Evolutionary conservation across 192 early-diverging fungal genomes (phyloP), one percentile per base, ranked within the genome.

Genomic region (Mycoemilia scoparia): DNA sequence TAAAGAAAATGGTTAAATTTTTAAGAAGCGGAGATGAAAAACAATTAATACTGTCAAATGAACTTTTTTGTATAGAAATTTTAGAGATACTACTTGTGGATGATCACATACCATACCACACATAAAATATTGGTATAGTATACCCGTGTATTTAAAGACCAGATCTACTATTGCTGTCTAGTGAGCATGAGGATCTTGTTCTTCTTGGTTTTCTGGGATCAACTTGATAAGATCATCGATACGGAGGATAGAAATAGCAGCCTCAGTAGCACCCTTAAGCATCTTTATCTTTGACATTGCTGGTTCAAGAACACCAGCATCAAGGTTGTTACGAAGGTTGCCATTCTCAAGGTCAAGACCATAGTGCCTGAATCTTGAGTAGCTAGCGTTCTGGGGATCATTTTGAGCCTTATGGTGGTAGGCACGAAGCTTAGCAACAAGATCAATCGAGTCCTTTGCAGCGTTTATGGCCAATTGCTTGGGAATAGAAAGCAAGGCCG

Each of bases 381-480:
- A 85, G 9, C 73, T 60, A 22, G 73, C 74, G 42, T 84, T 81
- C 17, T 57, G 45, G 15, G 69, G 46, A 2, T 49, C 51, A 26
- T 67, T 81, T 55, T 91, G 85, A 3, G 95, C 76, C 16, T 83
- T 79, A 34, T 92, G 79, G 55, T 98, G 93, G 62, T 84, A 90
- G 15, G 89, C 90, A 22, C 91, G 79, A 20, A 98, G 76, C 45
- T 85, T 92, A n/a, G 89, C 64, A 11, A 98, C 86, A 20, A 98
- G 59, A 54, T 96, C 91, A 18, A 87, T 92, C 7, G 91, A 87
- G 61, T 98, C 90, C 58, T 96, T 96, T 39, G 93, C 93, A 7
- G 93, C 93, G 54, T 98, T 98, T 18, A 93, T 84, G 29, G 93
- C 84, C 10, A 98, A 66, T 15, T 87, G 90, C 72, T 98, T 98